Evolutionary conservation across 2,329 filamentous ascomycete genomes (phyloP).

Genomic region (Penicillium sp.): DNA sequence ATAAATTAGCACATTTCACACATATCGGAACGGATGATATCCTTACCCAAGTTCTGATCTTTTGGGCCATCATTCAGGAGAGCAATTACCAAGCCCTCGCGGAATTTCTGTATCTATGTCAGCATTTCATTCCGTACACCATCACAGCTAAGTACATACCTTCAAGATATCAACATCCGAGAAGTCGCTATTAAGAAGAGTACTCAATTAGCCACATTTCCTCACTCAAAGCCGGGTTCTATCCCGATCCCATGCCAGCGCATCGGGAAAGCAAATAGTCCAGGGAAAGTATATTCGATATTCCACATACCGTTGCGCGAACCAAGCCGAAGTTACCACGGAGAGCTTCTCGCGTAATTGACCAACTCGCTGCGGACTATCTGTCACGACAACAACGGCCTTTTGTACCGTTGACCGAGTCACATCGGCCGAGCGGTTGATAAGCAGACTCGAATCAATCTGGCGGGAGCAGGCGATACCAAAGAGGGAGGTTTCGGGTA

Average conservation of each 20-base stretch:
- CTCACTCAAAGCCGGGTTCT: not conserved
- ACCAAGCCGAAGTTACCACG: constrained; percentile 93
- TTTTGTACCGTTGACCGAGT: constrained; percentile 98
- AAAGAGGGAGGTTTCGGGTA: constrained; percentile 77
- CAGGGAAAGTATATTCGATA: not conserved
- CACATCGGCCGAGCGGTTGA: constrained; percentile 80
- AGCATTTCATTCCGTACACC: constrained; percentile 8
- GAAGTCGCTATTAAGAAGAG: constrained; percentile 64
- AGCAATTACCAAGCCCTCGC: constrained; percentile 72
- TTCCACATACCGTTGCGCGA: constrained; percentile 69
- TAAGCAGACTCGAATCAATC: constrained; percentile 74
- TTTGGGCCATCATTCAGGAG: constrained; percentile 65
- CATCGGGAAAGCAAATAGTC: not conserved
- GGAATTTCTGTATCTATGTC: constrained; percentile 65
- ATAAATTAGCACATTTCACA: constrained; percentile 13
- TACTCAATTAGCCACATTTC: constrained; percentile 3
- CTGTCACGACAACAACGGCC: constrained; percentile 91
- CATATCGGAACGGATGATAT: not conserved
- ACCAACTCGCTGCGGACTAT: constrained; percentile 85
- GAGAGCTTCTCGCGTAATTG: constrained; percentile 86
- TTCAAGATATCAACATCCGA: constrained; percentile 84
- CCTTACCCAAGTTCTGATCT: constrained; percentile 81
- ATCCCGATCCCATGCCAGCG: not conserved
- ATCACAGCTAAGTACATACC: constrained; percentile 35
- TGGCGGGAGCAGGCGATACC: constrained; percentile 95